Percentiles rank a stretch among this genome's conserved stretches.
phyloP scores from a whole-genome alignment of 2,329 filamentous ascomycete species.

The Fusarium veterinarium region DNA sequence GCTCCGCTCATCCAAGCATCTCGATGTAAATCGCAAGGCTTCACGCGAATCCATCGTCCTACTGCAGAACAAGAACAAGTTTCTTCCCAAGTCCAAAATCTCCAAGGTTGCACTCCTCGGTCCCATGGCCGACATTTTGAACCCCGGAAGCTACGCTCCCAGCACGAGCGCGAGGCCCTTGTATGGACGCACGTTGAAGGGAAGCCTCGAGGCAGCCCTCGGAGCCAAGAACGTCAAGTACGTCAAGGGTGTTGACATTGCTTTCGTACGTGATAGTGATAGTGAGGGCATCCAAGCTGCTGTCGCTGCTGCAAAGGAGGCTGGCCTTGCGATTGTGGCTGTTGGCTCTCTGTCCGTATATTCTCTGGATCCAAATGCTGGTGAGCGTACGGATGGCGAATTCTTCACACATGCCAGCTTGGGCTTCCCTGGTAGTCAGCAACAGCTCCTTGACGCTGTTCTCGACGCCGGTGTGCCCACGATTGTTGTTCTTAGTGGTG shows the following conservation, averaged over 20 bases:
- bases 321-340: neutral
- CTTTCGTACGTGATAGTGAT: neutral
- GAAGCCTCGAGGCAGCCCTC: neutral
- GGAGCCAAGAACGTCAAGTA: neutral
- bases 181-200: neutral
- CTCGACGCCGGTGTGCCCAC: neutral
- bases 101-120: neutral
- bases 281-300: neutral
- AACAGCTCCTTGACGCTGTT: neutral
- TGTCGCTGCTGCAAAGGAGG: neutral
- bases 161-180: neutral
- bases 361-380: neutral
- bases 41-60: neutral
- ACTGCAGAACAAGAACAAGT: neutral
- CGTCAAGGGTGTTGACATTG: neutral
- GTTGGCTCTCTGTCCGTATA: neutral
- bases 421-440: neutral
- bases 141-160: neutral
- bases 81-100: neutral
- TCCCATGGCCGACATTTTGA: neutral
- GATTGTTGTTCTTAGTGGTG: neutral
- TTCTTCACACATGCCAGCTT: neutral
- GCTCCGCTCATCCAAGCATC: neutral
- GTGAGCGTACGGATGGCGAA: neutral
- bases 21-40: neutral